Conservation (phyloP, 2,329 filamentous ascomycete species). For the Dothidotthia symphoricarpi region DNA sequence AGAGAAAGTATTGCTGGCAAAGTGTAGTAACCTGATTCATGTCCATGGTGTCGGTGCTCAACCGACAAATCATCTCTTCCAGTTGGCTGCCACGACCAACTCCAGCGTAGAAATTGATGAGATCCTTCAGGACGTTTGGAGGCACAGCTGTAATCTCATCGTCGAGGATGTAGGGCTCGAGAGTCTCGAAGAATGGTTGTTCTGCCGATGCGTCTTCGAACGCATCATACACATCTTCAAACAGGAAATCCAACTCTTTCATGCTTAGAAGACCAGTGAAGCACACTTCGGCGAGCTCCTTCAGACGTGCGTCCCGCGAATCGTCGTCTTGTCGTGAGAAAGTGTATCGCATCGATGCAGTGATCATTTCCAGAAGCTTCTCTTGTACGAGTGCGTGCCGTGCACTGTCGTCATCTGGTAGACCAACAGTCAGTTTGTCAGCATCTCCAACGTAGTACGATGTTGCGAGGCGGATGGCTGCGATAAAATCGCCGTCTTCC, state of each 20-base stretch:
- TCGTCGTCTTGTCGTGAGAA: slow-evolving; percentile 64
- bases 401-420: slow-evolving; percentile 76
- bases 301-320: slow-evolving; percentile 60
- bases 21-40: slow-evolving; percentile 88
- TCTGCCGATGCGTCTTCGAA: slow-evolving; percentile 75
- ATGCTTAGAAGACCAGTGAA: slow-evolving; percentile 81
- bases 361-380: slow-evolving; percentile 89
- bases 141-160: slow-evolving; percentile 72
- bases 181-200: slow-evolving; percentile 78
- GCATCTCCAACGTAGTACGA: slow-evolving; percentile 87
- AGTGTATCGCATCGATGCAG: slow-evolving; percentile 83
- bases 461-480: slow-evolving; percentile 84
- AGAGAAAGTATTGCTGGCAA: slow-evolving; percentile 88
- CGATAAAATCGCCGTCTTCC: slow-evolving; percentile 95
- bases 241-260: slow-evolving; percentile 76
- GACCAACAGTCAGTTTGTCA: slow-evolving; percentile 90
- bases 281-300: slow-evolving; percentile 76
- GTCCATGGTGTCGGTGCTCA: slow-evolving; percentile 87
- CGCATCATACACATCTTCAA: slow-evolving; percentile 85
- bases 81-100: slow-evolving; percentile 73
- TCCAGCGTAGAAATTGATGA: slow-evolving; percentile 77
- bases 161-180: slow-evolving; percentile 86
- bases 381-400: slow-evolving; percentile 82
- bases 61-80: slow-evolving; percentile 91
- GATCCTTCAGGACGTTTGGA: slow-evolving; percentile 77